A percentile compares a stretch with the other conserved stretches of the same genome.
These are phyloP conservation scores for Alternaria infectoria DNA, from an alignment of 2,329 filamentous ascomycete genomes.

Conservation along the genomic window DNA sequence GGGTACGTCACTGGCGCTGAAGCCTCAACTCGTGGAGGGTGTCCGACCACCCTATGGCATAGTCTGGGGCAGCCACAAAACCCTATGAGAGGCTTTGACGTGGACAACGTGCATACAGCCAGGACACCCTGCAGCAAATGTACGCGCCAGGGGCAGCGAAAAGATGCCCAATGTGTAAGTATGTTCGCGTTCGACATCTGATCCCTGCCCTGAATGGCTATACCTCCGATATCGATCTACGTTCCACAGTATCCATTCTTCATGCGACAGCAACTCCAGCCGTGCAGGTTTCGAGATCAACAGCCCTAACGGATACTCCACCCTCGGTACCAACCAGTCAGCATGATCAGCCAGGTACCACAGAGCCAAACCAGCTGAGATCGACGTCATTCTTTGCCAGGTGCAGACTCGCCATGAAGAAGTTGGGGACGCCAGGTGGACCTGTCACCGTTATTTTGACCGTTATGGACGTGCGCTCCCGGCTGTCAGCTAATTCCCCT, in stretches of 20 bases:
- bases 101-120: background rate
- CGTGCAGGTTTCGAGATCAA: constrained; percentile 31
- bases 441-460: constrained; percentile 21
- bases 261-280: constrained; percentile 23
- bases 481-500: constrained; percentile 13
- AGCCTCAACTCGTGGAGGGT: constrained; percentile 5
- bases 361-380: constrained; percentile 34
- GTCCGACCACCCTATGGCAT: constrained; percentile 1
- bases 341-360: constrained; percentile 18
- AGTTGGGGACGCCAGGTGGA: constrained; percentile 22
- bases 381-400: constrained; percentile 33
- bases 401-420: constrained; percentile 15
- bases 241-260: constrained; percentile 14
- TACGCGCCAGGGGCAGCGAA: constrained; percentile 16
- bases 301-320: constrained; percentile 26
- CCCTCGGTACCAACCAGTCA: constrained; percentile 24
- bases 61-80: background rate
- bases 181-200: constrained; percentile 5
- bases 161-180: constrained; percentile 3
- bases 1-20: constrained; percentile 32
- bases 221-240: constrained; percentile 36
- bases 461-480: constrained; percentile 13
- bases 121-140: constrained; percentile 2
- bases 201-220: constrained; percentile 31
- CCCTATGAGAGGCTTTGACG: constrained; percentile 8